phyloP scores from a whole-genome alignment of 441 rosid species.

The Gossypium lobatum region DNA sequence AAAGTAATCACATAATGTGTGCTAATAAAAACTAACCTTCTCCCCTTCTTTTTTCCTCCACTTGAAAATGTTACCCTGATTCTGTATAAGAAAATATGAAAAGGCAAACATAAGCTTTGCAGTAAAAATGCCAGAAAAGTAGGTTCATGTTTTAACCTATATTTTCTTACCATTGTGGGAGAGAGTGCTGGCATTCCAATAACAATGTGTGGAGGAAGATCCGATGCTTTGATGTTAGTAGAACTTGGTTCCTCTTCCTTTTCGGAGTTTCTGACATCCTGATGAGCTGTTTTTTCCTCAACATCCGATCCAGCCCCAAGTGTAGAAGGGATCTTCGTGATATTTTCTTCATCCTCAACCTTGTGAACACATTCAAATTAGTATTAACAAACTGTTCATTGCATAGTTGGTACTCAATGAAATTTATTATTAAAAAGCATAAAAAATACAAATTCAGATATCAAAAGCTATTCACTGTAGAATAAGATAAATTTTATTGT shows the following conservation, averaged over 20 bases:
- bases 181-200: conserved; percentile 97
- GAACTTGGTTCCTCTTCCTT: conserved; percentile 37
- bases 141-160: conserved; percentile 16
- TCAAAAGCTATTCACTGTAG: conserved; percentile 12
- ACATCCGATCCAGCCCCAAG: conserved; percentile 39
- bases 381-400: conserved; percentile 11
- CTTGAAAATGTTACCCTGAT: conserved; percentile 80
- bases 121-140: conserved; percentile 14
- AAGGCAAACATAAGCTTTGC: conserved; percentile 18
- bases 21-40: conserved; percentile 48
- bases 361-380: conserved; percentile 32
- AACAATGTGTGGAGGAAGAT: conserved; percentile 78
- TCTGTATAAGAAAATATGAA: conserved; percentile 40
- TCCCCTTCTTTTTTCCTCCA: conserved; percentile 98
- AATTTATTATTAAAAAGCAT: neutral
- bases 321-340: conserved; percentile 51
- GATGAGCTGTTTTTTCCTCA: conserved; percentile 39
- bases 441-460: conserved; percentile 2
- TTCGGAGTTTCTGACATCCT: conserved; percentile 33
- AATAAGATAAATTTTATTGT: neutral
- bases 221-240: conserved; percentile 31
- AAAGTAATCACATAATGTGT: neutral
- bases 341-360: conserved; percentile 92
- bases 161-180: conserved; percentile 80
- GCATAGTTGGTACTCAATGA: conserved; percentile 6